Evolutionary conservation across 352 stramenopile species (phyloP).

Genomic region (Globisporangium spiculum): DNA sequence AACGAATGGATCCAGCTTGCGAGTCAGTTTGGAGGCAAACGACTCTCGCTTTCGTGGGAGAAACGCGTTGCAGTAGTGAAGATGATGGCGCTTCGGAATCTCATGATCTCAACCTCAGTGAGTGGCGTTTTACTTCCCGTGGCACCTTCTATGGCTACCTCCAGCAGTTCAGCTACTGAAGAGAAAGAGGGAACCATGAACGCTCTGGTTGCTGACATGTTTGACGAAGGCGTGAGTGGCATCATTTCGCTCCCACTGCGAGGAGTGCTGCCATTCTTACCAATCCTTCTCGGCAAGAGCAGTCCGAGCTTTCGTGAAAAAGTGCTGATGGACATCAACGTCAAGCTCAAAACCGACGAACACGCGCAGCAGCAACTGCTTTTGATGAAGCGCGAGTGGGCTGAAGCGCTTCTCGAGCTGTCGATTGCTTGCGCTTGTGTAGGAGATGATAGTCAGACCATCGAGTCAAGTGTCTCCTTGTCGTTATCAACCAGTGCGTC

Average conservation of each 20-base stretch:
- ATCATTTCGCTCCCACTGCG: constrained; percentile 65
- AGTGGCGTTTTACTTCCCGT: background rate
- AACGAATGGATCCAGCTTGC: constrained; percentile 71
- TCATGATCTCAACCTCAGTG: constrained; percentile 25
- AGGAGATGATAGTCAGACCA: constrained; percentile 8
- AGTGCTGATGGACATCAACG: constrained; percentile 86
- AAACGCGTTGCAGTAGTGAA: constrained; percentile 66
- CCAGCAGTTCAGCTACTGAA: background rate
- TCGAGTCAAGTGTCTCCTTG: background rate
- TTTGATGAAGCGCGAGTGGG: constrained; percentile 70
- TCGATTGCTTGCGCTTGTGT: constrained; percentile 56
- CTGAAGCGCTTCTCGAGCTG: constrained; percentile 69
- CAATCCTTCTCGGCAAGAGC: constrained; percentile 52
- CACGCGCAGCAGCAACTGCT: constrained; percentile 69
- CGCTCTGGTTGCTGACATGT: constrained; percentile 39
- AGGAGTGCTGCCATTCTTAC: constrained; percentile 71
- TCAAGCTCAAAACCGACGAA: constrained; percentile 82
- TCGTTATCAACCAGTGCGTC: background rate
- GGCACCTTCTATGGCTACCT: background rate
- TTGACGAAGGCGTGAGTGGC: constrained; percentile 54
- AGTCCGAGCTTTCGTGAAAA: constrained; percentile 62
- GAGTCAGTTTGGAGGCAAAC: constrained; percentile 58
- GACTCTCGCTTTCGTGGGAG: constrained; percentile 70
- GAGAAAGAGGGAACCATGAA: constrained; percentile 6
- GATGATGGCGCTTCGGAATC: constrained; percentile 58